Evolutionary conservation across 805 yeast species (phyloP).

Genomic region (Zygosaccharomyces kombuchaensis): DNA sequence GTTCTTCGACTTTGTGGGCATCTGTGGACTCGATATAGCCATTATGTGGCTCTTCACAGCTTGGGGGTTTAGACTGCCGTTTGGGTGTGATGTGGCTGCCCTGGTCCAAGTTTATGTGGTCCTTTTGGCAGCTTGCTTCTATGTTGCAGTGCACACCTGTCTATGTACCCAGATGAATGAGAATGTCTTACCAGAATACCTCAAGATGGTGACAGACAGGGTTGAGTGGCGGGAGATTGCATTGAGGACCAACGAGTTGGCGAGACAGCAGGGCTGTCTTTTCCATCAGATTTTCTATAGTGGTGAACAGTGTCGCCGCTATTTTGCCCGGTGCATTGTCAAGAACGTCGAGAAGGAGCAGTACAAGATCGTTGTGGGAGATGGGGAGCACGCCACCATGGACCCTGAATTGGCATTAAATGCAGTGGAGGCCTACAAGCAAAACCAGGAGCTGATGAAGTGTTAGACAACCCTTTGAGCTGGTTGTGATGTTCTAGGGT

Average conservation of each 20-base stretch:
- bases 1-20: slow-evolving; percentile 5
- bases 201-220: slow-evolving; percentile 2
- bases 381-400: background rate
- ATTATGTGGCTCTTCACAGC: background rate
- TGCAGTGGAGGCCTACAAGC: background rate
- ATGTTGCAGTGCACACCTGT: slow-evolving; percentile 2
- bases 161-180: slow-evolving; percentile 6
- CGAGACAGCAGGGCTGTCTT: slow-evolving; percentile 1
- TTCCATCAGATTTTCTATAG: slow-evolving; percentile 6
- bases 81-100: slow-evolving; percentile 1
- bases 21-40: background rate
- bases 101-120: slow-evolving; percentile 1
- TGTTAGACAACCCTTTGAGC: background rate
- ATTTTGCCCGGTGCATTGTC: slow-evolving; percentile 1
- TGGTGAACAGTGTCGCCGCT: slow-evolving; percentile 1
- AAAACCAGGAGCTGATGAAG: background rate
- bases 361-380: background rate
- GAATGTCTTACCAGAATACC: background rate
- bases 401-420: slow-evolving; percentile 1
- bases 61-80: background rate
- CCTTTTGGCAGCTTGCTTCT: background rate
- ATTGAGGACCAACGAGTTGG: slow-evolving; percentile 2
- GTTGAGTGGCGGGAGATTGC: slow-evolving; percentile 1
- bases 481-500: background rate
- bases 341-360: slow-evolving; percentile 2